Conservation (phyloP, 1,139 yeast genomes). For the Nadsonia commutata region DNA sequence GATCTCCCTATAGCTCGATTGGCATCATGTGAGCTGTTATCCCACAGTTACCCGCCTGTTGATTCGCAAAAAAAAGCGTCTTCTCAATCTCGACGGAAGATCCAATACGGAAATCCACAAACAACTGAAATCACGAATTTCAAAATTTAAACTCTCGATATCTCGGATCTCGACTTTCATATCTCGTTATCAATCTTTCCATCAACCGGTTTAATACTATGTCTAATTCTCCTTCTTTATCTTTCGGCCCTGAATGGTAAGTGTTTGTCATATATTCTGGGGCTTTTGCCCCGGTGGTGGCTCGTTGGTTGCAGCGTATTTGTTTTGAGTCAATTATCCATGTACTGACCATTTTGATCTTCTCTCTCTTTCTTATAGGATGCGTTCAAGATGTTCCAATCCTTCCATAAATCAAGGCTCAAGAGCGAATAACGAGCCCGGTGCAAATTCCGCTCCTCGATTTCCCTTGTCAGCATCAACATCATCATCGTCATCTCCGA, state of each 20-base stretch:
- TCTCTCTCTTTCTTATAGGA: too few species aligned
- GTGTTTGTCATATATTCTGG: conserved; percentile 12
- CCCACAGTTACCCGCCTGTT: background rate
- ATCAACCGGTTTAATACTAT: conserved; percentile 6
- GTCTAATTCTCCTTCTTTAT: conserved; percentile 21
- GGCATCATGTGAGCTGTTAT: too few species aligned
- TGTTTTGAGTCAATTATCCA: too few species aligned
- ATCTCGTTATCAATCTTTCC: background rate
- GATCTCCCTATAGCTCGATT: too few species aligned
- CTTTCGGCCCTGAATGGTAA: conserved; percentile 30
- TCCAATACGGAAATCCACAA: background rate
- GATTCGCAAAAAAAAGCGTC: background rate
- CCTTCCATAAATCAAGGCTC: background rate
- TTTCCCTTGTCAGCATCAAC: background rate
- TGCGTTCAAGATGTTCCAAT: background rate
- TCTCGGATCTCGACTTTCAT: background rate
- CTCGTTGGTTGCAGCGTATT: too few species aligned
- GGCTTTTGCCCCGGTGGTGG: background rate
- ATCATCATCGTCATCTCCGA: background rate
- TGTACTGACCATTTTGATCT: too few species aligned
- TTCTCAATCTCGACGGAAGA: background rate
- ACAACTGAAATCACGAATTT: background rate
- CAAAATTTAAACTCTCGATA: background rate
- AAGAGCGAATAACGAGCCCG: background rate
- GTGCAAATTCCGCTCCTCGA: background rate